Evolutionary conservation across 1,284 basidiomycete genomes (phyloP), one percentile per base, ranked within the genome.

Genomic region (Ceraceosorus guamensis): DNA sequence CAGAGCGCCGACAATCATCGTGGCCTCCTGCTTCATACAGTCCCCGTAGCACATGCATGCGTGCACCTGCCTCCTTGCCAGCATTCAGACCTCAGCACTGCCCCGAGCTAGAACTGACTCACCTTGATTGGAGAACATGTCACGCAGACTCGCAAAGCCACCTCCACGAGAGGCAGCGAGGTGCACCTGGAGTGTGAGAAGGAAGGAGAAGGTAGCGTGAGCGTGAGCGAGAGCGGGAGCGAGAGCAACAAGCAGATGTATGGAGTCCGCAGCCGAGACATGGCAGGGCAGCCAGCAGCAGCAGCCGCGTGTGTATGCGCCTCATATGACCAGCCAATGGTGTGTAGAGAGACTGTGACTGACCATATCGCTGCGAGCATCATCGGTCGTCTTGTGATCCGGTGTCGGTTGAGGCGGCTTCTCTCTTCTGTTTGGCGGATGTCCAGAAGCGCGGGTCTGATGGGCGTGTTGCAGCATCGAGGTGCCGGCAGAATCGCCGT

Each of bases 111-210:
- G n/a, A n/a, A 46, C 18, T n/a, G 7, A 68, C 68, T 57, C 52
- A 73, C 70, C 68, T 57, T 71, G 66, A 55, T 73, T 73, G 18
- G 68, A 67, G 55, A 67, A 71, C 48, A 62, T 49, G 54, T 73
- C 70, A 33, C 70, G 67, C 43, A 72, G 63, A 53, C 60, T 61
- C 34, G 65, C 70, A 52, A 65, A 60, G 41, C 70, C 68, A 37
- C 70, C 70, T n/a, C 51, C 51, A 16, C 18, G 44, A 8, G 37
- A 41, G 37, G 30, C 52, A 31, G 41, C 46, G 34, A 46, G 44
- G 8, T 10, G 7, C 8, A 46, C 8, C 7, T 18, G 7, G 8
- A 46, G 6, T n/a, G 44, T 46, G n/a, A 46, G 44, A 7, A 46
- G 44, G 37, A 14, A 6, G 35, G 6, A 32, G 33, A 30, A 35